phyloP scores from a whole-genome alignment of 1,284 basidiomycete species.

The Moesziomyces sp. region DNA sequence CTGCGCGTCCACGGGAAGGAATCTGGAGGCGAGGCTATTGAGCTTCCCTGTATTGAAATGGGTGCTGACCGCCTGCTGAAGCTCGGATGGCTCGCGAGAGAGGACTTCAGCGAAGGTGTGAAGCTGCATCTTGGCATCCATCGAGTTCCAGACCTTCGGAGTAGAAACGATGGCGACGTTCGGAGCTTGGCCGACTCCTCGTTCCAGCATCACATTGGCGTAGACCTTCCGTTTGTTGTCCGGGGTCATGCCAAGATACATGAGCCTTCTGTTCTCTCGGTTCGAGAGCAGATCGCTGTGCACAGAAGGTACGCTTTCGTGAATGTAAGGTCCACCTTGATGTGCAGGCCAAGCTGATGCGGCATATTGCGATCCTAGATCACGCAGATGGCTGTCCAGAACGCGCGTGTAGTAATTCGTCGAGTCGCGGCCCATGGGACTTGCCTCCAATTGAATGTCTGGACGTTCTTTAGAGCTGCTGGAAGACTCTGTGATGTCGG shows the following conservation, averaged over 20 bases:
- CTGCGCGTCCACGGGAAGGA: too few species aligned
- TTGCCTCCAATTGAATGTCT: neutral
- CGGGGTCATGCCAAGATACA: slow-evolving; percentile 1
- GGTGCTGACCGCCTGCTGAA: neutral
- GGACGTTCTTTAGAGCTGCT: neutral
- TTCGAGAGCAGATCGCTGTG: neutral
- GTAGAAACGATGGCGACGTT: slow-evolving; percentile 14
- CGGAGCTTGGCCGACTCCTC: neutral
- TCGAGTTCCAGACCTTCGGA: slow-evolving; percentile 7
- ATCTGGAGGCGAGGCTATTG: neutral
- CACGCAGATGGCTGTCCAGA: neutral
- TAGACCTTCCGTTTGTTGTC: slow-evolving; percentile 3
- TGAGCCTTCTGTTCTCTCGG: neutral
- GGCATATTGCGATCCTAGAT: neutral
- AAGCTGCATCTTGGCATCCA: slow-evolving; percentile 6
- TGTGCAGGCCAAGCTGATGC: too few species aligned
- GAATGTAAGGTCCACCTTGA: too few species aligned
- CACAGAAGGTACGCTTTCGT: too few species aligned
- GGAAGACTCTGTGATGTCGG: neutral
- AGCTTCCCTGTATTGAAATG: neutral
- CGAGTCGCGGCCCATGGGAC: neutral
- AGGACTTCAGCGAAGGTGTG: slow-evolving; percentile 7
- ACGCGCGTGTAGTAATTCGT: neutral
- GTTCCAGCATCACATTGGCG: slow-evolving; percentile 2
- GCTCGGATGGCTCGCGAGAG: neutral